Evolutionary conservation across 179 eudicot genomes (phyloP).

Genomic region (Spergularia azorica): DNA sequence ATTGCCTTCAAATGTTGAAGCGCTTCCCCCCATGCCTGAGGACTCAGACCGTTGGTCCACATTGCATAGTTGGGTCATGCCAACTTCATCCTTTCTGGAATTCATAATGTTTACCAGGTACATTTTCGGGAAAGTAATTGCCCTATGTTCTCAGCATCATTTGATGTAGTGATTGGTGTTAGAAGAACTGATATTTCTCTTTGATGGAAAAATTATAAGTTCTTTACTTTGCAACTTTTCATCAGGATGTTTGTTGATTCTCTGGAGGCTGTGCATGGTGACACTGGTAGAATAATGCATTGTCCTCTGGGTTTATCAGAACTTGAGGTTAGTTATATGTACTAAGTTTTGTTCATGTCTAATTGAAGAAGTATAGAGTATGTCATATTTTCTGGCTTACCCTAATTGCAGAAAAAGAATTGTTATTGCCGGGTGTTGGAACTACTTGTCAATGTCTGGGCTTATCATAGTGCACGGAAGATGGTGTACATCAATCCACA

Average conservation of each 20-base stretch:
- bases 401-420: conserved; percentile 58
- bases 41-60: conserved; percentile 92
- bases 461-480: conserved; percentile 88
- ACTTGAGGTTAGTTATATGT: conserved; percentile 56
- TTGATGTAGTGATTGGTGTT: neutral
- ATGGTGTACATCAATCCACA: conserved; percentile 83
- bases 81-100: conserved; percentile 94
- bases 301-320: conserved; percentile 70
- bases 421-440: conserved; percentile 90
- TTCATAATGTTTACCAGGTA: conserved; percentile 94
- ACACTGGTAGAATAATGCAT: conserved; percentile 37
- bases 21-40: conserved; percentile 97
- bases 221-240: conserved; percentile 12
- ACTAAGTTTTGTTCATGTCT: neutral
- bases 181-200: neutral
- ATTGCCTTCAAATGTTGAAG: conserved; percentile 68
- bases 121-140: neutral
- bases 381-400: conserved; percentile 9
- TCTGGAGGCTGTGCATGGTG: conserved; percentile 62
- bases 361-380: neutral
- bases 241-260: conserved; percentile 96
- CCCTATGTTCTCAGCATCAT: neutral
- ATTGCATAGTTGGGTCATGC: conserved; percentile 97
- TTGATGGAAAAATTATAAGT: conserved; percentile 9
- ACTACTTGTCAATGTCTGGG: conserved; percentile 94